A percentile compares a stretch with the other conserved stretches of the same genome.
These are phyloP conservation scores for Fraxinus velutina DNA, from an alignment of 305 asterid species.

Conservation along the genomic window DNA sequence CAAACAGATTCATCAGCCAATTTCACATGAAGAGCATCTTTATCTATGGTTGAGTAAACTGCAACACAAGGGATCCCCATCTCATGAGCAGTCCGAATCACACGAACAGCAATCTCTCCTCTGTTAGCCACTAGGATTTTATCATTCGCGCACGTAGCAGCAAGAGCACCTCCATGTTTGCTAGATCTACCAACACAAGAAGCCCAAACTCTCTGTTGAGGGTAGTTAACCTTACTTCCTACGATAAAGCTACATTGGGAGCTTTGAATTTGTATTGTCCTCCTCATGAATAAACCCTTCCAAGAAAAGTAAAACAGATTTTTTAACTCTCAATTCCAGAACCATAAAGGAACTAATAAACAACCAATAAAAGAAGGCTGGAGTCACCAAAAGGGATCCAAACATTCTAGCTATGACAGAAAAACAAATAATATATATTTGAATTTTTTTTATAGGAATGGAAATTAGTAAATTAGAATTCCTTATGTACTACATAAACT, in stretches of 20 bases:
- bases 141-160: constrained; percentile 57
- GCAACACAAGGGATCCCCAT: constrained; percentile 99
- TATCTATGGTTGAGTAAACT: constrained; percentile 89
- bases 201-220: constrained; percentile 47
- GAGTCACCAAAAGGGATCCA: neutral
- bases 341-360: neutral
- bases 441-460: neutral
- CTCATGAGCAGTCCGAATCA: constrained; percentile 96
- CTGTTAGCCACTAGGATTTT: constrained; percentile 94
- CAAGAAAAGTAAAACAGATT: constrained; percentile 6
- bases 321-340: constrained; percentile 10
- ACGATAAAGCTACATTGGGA: constrained; percentile 72
- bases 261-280: constrained; percentile 56
- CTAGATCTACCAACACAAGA: constrained; percentile 47
- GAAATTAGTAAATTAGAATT: neutral
- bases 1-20: constrained; percentile 98
- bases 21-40: constrained; percentile 94
- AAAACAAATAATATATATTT: neutral
- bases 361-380: constrained; percentile 5
- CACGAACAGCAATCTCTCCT: constrained; percentile 98
- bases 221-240: constrained; percentile 59
- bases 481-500: neutral
- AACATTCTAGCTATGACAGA: neutral
- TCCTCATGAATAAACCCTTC: constrained; percentile 67
- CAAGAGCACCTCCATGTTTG: constrained; percentile 62